Evolutionary conservation across 2,329 filamentous ascomycete species (phyloP).

Genomic region (Dactylella cylindrospora): DNA sequence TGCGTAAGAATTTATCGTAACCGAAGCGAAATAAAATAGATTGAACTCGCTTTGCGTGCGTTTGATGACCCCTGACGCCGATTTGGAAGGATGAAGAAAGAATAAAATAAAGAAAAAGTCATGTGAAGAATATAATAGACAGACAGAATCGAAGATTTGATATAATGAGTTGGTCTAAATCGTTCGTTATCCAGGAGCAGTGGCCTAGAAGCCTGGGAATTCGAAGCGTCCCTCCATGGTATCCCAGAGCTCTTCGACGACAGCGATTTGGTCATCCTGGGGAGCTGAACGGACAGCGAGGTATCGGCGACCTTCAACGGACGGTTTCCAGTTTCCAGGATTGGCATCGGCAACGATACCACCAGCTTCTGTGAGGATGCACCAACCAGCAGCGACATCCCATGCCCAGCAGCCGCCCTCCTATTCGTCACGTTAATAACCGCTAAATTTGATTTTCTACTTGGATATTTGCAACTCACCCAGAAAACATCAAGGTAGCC

Average conservation of each 20-base stretch:
- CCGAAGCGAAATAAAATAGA: constrained; percentile 1
- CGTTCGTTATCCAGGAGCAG: neutral
- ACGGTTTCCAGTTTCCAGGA: constrained; percentile 68
- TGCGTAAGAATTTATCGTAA: too few relatives aligned
- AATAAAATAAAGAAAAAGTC: constrained; percentile 3
- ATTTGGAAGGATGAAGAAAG: constrained; percentile 7
- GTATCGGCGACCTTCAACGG: constrained; percentile 63
- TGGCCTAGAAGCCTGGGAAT: constrained; percentile 38
- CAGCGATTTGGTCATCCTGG: constrained; percentile 61
- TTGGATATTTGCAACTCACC: constrained; percentile 50
- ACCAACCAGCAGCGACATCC: constrained; percentile 82
- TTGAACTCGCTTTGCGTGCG: constrained; percentile 17
- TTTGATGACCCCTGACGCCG: constrained; percentile 31
- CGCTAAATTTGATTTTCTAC: neutral
- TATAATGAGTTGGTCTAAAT: neutral
- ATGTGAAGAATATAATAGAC: constrained; percentile 7
- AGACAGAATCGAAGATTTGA: neutral
- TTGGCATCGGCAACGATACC: constrained; percentile 73
- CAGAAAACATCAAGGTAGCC: constrained; percentile 74
- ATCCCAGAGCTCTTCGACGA: constrained; percentile 66
- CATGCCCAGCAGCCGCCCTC: constrained; percentile 82
- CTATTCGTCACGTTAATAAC: constrained; percentile 38
- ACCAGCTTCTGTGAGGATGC: constrained; percentile 72
- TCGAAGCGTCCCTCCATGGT: constrained; percentile 55
- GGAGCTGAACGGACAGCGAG: constrained; percentile 63